Base-by-base conservation (phyloP, 2,329 filamentous ascomycete genomes). In the Xylariomycetidae sp. region DNA sequence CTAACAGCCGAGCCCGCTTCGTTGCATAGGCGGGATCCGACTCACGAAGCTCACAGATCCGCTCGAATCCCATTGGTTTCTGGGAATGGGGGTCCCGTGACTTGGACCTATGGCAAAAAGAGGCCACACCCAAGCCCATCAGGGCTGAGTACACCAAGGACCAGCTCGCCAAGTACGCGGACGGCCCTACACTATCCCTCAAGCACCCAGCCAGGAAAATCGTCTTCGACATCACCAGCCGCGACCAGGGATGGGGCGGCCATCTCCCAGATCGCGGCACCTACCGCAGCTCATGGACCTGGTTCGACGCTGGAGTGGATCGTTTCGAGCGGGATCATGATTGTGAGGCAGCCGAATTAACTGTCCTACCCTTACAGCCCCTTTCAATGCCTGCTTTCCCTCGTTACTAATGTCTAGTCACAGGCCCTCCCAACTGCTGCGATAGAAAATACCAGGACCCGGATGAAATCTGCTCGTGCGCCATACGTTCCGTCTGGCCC, bases 221-320 rank as follows among this genome's bases (percentile, higher is more conserved):
- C 14, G 70, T 80, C 15, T 82, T 82, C 52, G 72, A 67, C 5
- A 64, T 80, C 26, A 55, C 53, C 9, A 76, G 72, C 49, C 62
- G 56, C 30, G 79, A 83, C 41, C 79, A 83, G 44, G 79, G 78
- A 4, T 78, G 68, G 66, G 64, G 67, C 19, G 62, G 66, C 11
- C 40, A 56, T 0, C 2, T 0, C 0, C 25, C 10, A 1, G 42
- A 55, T 25, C 49, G 47, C 3, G 63, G 62, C 3, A 64, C 64
- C 2, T 80, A 68, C 34, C 42, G 51, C 0, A 59, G 55, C 3
- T 74, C 77, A 0, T 78, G 59, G 57, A 77, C 77, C 0, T 83
- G 78, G 78, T 80, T 81, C 37, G 77, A 81, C 34, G 74, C 67
- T 12, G 78, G 78, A 0, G 50, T 79, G 12, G 78, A 82, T 53